These are phyloP conservation scores for Magnaporthales sp. DNA, from an alignment of 2,329 filamentous ascomycete genomes.

Conservation along the genomic window DNA sequence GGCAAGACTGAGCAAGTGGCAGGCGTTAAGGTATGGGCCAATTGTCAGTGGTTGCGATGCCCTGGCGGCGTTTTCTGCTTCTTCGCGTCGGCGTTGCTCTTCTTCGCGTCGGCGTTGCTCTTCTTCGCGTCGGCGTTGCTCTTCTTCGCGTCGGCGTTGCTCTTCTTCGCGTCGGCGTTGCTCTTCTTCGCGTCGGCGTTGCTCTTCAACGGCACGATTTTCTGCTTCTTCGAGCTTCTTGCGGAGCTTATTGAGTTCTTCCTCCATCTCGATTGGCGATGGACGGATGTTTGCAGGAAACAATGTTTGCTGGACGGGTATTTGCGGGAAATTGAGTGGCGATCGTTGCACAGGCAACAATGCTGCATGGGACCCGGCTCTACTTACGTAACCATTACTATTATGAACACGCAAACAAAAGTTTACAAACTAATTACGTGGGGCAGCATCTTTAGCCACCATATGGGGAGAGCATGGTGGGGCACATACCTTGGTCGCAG, in stretches of 20 bases:
- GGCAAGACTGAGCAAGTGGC: slow-evolving; percentile 20
- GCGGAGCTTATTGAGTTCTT: neutral
- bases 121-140: slow-evolving; percentile 10
- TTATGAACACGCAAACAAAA: no score
- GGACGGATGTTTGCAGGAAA: neutral
- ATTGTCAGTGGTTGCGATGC: slow-evolving; percentile 15
- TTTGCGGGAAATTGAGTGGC: neutral
- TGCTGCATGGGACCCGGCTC: neutral
- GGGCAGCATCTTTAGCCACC: no score
- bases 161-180: slow-evolving; percentile 16
- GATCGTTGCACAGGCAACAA: neutral
- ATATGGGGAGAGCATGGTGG: no score
- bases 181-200: slow-evolving; percentile 11
- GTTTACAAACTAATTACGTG: no score
- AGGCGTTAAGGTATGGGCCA: slow-evolving; percentile 21
- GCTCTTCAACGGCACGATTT: slow-evolving; percentile 11
- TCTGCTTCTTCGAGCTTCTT: neutral
- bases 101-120: slow-evolving; percentile 16
- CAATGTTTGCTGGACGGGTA: neutral
- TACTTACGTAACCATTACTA: no score
- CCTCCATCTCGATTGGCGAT: neutral
- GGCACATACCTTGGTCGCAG: no score
- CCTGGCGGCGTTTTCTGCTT: slow-evolving; percentile 16
- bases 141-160: slow-evolving; percentile 16
- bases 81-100: slow-evolving; percentile 16